Conservation (phyloP, 1,284 basidiomycete genomes). For the Ganoderma meredithae region DNA sequence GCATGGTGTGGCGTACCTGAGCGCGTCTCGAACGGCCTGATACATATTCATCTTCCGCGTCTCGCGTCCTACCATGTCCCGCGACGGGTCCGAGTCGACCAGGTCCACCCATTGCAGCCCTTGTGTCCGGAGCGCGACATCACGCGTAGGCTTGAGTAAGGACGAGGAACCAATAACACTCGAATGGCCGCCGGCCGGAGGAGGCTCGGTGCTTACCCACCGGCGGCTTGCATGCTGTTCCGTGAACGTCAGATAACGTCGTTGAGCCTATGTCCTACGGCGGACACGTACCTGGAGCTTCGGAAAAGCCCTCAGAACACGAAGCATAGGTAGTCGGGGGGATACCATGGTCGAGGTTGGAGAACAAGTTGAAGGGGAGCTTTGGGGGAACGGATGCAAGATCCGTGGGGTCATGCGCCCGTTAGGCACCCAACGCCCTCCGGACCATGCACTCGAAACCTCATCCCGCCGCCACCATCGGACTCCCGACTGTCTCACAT, state of each 20-base stretch:
- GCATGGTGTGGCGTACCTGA: constrained; percentile 60
- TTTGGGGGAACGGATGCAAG: constrained; percentile 23
- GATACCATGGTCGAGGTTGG: constrained; percentile 38
- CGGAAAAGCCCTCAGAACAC: constrained; percentile 29
- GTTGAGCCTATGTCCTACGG: constrained; percentile 4
- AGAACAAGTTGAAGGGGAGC: constrained; percentile 19
- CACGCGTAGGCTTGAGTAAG: constrained; percentile 67
- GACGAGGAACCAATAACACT: constrained; percentile 73
- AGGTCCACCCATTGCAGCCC: constrained; percentile 77
- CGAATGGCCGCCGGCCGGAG: constrained; percentile 77
- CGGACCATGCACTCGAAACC: constrained; percentile 1
- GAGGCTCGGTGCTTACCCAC: constrained; percentile 65
- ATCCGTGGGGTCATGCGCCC: constrained; percentile 33
- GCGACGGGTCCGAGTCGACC: constrained; percentile 50
- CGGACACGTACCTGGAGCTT: constrained; percentile 27
- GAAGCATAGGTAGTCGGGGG: constrained; percentile 25
- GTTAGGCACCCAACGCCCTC: constrained; percentile 5
- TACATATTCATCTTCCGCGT: constrained; percentile 92
- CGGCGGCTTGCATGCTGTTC: constrained; percentile 42
- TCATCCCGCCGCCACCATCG: constrained; percentile 24
- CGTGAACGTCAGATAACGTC: constrained; percentile 6
- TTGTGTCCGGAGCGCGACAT: constrained; percentile 74
- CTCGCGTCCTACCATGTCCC: constrained; percentile 74
- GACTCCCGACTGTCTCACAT: constrained; percentile 11
- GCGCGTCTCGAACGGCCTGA: constrained; percentile 88